Evolutionary conservation across 202 grass and related monocot genomes (phyloP), one percentile per base, ranked within the genome.

Genomic region (Brachypodium distachyon): DNA sequence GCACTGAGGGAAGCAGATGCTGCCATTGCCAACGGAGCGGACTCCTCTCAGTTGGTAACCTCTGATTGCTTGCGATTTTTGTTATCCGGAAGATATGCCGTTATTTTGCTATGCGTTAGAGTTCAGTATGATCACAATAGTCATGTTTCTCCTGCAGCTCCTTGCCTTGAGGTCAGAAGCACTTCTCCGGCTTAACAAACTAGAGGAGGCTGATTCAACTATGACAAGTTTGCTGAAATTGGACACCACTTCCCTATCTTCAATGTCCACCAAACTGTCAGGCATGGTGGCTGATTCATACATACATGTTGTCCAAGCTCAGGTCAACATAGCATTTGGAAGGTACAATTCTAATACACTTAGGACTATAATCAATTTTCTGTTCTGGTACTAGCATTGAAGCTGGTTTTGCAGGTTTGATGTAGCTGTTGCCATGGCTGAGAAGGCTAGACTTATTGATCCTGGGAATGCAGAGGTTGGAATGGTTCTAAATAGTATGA

Each of bases 271-370:
- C 59, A 97, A 93, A 50, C 46, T 89, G 37, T 97, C 86, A 46
- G 90, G 90, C 48, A 93, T 97, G 86, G 18, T 72, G 49, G 71
- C 78, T 38, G 79, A 77, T 82, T 89, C 90, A 51, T 97, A 93
- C 76, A 51, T 97, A 0, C 80, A 84, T 61, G 77, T 97, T 69
- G 88, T 93, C 28, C 86, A 83, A 85, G 88, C 94, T 2, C 90
- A 91, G 81, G 90, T 97, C 66, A 87, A 93, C 68, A 89, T 97
- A 88, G 90, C 94, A 78, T 87, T 97, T 52, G 90, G 90, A 63
- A 93, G 90, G 94, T 97, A 63, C 41, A 64, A 18, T 51, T 47
- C 21, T 59, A 16, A 23, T 14, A 63, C 70, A 67, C 36, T 17
- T 39, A 53, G 1, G 17, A 40, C 4, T 47, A 11, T n/a, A 6